phyloP scores from a whole-genome alignment of 108 stramenopile genomes.

The Asterionellopsis glacialis region DNA sequence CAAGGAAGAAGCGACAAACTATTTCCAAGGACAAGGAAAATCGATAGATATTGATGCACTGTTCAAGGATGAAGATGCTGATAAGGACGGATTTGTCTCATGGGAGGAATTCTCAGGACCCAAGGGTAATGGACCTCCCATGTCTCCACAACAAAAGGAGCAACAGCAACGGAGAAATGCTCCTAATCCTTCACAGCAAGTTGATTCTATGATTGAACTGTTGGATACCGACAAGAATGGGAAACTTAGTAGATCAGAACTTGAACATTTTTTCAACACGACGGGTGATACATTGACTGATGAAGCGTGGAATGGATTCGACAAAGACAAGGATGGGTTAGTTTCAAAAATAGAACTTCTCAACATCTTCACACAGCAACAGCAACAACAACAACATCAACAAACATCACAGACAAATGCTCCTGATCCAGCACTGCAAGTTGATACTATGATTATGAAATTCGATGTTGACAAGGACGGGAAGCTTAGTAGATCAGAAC shows the following conservation, averaged over 20 bases:
- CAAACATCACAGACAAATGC: neutral
- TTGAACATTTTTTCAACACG: too few species aligned
- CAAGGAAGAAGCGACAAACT: constrained; percentile 15
- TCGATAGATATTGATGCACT: constrained; percentile 13
- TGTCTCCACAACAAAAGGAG: too few species aligned
- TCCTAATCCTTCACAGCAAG: too few species aligned
- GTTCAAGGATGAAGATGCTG: constrained; percentile 25
- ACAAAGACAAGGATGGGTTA: constrained; percentile 30
- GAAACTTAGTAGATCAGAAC: too few species aligned
- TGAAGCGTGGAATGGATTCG: constrained; percentile 9
- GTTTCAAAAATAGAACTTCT: constrained; percentile 29
- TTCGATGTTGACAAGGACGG: constrained; percentile 16
- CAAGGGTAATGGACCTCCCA: constrained; percentile 3
- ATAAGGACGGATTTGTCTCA: constrained; percentile 27
- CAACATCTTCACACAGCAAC: constrained; percentile 8
- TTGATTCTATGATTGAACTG: too few species aligned
- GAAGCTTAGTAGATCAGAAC: too few species aligned
- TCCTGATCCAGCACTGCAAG: too few species aligned
- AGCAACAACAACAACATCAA: too few species aligned
- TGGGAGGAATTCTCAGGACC: constrained; percentile 38
- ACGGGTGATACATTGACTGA: constrained; percentile 24
- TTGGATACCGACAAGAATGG: constrained; percentile 17
- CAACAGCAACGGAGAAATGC: neutral
- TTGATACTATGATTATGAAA: too few species aligned
- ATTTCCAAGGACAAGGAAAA: constrained; percentile 14